A percentile compares a stretch with the other conserved stretches of the same genome.
These are phyloP conservation scores for Xylaria longipes DNA, from an alignment of 495 filamentous ascomycete genomes.

Conservation along the genomic window DNA sequence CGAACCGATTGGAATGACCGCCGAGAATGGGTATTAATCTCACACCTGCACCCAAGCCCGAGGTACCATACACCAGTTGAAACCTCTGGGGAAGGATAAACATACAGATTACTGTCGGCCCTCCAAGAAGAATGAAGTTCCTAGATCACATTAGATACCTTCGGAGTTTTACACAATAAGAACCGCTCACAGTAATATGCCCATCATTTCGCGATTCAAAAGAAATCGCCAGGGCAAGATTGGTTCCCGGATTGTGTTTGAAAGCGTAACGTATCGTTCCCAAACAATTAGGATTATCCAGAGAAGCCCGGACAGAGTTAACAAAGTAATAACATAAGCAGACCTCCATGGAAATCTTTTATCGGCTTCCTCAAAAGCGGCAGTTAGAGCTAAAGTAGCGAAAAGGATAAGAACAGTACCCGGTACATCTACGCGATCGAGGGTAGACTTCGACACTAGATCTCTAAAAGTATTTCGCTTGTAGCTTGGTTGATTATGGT, in stretches of 20 bases:
- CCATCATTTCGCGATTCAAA: slow-evolving; percentile 36
- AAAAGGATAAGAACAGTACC: slow-evolving; percentile 35
- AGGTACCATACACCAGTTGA: slow-evolving; percentile 49
- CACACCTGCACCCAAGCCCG: slow-evolving; percentile 50
- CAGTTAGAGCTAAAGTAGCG: slow-evolving; percentile 39
- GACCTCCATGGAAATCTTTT: slow-evolving; percentile 35
- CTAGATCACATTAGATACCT: neutral
- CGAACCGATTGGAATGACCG: slow-evolving; percentile 42
- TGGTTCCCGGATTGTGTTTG: slow-evolving; percentile 33
- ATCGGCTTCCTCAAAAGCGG: slow-evolving; percentile 42
- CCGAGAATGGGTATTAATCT: slow-evolving; percentile 53
- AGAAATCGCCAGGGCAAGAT: slow-evolving; percentile 40
- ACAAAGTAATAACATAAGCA: slow-evolving; percentile 32
- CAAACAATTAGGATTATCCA: slow-evolving; percentile 37
- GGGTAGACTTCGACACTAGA: slow-evolving; percentile 23
- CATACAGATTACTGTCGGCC: slow-evolving; percentile 37
- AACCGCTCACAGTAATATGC: slow-evolving; percentile 35
- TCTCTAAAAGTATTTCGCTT: slow-evolving; percentile 20
- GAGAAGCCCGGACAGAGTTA: slow-evolving; percentile 19
- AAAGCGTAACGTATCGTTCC: slow-evolving; percentile 34
- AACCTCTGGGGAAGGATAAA: slow-evolving; percentile 57
- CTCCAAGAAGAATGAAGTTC: slow-evolving; percentile 21
- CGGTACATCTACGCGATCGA: slow-evolving; percentile 34
- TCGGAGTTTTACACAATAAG: too few relatives aligned
- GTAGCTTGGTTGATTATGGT: slow-evolving; percentile 9